Evolutionary conservation across 257 asterid species (phyloP), one percentile per base, ranked within the genome.

Genomic region (Cruciata laevipes): DNA sequence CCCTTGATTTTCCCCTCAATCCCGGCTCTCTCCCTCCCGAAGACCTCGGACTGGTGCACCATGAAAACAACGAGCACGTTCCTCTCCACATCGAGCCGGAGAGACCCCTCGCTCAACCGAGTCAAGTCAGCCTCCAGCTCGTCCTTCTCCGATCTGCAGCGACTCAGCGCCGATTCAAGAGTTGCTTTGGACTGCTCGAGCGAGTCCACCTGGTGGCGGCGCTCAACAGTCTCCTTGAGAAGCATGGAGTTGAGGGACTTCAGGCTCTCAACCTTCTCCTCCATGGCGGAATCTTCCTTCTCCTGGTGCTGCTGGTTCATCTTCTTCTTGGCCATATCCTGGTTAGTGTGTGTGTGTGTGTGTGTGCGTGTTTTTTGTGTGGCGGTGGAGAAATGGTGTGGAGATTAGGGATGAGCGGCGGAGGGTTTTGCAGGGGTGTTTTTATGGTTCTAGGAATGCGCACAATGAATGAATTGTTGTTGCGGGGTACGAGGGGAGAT

Each of bases 171-270:
- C 65, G 73, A 72, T 42, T 85, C 85, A 70, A 91, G 65, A 40
- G 71, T 76, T 52, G 61, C 78, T 12, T 82, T 87, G 0, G 81
- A 75, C 60, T 73, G 80, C 55, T 55, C 40, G 11, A 88, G 89
- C 42, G 91, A 73, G 9, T 77, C 88, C 70, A 91, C 86, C 78
- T 78, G 85, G 68, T 85, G 83, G 58, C 97, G 91, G 57, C 88
- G 86, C 76, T 83, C 93, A 58, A 76, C 25, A 1, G 86, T 78
- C 83, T 89, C 89, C 81, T 79, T 85, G 3, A 91, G 75, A 55
- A 91, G 94, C 73, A 77, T 77, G 30, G 60, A 80, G 37, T 91
- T 91, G 25, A 91, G 86, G 3, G 86, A 77, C 73, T 85, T 91
- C 62, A 91, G 85, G 58, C 42, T 81, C 61, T 75, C 53, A 9